These are phyloP conservation scores for Elsinoe fawcettii DNA, from an alignment of 2,329 filamentous ascomycete genomes.

Conservation along the genomic window DNA sequence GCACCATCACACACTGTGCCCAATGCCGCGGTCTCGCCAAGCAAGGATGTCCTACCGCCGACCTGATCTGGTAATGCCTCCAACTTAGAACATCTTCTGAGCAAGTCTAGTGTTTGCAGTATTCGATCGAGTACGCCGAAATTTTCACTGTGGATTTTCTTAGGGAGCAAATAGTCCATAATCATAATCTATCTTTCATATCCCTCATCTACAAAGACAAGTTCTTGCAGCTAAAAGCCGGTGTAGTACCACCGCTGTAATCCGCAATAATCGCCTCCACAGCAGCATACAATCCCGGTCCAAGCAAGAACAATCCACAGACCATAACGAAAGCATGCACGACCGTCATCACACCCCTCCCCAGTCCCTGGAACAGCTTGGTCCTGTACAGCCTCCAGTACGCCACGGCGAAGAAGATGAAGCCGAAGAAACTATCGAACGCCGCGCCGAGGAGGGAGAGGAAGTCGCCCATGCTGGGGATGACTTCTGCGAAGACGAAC, in stretches of 20 bases:
- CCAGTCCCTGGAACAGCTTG: slow-evolving; percentile 31
- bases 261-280: slow-evolving; percentile 46
- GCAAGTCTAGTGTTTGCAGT: not conserved
- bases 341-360: slow-evolving; percentile 36
- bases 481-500: slow-evolving; percentile 43
- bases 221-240: slow-evolving; percentile 45
- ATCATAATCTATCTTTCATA: not conserved
- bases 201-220: slow-evolving; percentile 35
- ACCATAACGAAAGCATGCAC: slow-evolving; percentile 41
- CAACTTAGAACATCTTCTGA: not conserved
- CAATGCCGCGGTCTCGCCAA: not conserved
- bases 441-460: slow-evolving; percentile 41
- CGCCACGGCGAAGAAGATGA: slow-evolving; percentile 45
- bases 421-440: slow-evolving; percentile 45
- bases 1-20: not conserved
- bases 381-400: slow-evolving; percentile 41
- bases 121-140: too few species aligned
- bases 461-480: slow-evolving; percentile 46
- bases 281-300: slow-evolving; percentile 46
- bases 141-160: too few species aligned
- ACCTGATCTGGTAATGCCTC: not conserved
- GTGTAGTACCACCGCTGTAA: slow-evolving; percentile 38
- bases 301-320: slow-evolving; percentile 43
- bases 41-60: not conserved
- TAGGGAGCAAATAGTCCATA: not conserved